Base-by-base conservation (phyloP, 2,329 filamentous ascomycete species). In the Calcarisporium arbuscula region DNA sequence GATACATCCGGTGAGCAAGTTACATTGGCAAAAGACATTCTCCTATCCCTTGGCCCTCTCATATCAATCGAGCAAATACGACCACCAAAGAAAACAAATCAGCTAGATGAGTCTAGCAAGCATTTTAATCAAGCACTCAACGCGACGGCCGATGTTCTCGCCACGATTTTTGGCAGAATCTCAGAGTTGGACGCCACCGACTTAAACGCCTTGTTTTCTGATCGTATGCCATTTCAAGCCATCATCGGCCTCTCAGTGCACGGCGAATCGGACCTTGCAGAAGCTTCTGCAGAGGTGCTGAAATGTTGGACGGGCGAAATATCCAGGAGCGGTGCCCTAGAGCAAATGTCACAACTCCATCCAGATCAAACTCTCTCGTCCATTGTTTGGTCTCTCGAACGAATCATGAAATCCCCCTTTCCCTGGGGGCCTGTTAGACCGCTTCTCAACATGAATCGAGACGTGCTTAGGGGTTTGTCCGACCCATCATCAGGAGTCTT, bases 221-320 rank as follows among this genome's bases (percentile, higher is more conserved):
- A 82, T 38, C 71, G 75, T 15, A 65, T 77, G 27, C 80, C 80
- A 6, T 82, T 85, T 40, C 78, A 81, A 44, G 77, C 85, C 23
- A 71, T 95, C 27, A 77, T 95, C 29, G 81, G 82, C 5, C 73
- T 86, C 14, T 75, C 95, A 6, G 79, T 95, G 36, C 88, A 88
- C 28, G 85, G 86, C 12, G 82, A 94, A 46, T 68, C 83, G 36
- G 73, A 80, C 38, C 80, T 92, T 21, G 87, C 86, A 41, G 82
- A 89, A 53, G 82, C 85, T 12, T 81, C 85, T 2, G 74, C 89
- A 6, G 83, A 88, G 45, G 65, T 96, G 19, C 73, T 96, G 44
- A 95, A 95, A 58, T 78, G 78, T 22, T 76, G 90, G 48, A 92
- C 85, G 22, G 75, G 74, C 8, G 78, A 94, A 55, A 54, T 65